phyloP scores from a whole-genome alignment of 495 filamentous ascomycete species.

The Thozetella sp. region DNA sequence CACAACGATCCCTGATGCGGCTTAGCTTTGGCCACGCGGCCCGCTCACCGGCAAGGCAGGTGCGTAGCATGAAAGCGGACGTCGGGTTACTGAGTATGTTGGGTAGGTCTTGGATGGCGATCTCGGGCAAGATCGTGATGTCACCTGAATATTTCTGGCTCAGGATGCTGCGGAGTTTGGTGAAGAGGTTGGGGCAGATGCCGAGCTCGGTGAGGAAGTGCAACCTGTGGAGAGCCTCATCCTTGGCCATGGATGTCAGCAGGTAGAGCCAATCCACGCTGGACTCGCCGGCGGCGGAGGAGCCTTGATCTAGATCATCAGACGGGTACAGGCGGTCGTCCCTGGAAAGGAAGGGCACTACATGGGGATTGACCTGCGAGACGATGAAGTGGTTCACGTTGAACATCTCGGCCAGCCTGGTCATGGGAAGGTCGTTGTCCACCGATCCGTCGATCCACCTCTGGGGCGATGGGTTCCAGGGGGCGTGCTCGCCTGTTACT shows the following conservation, averaged over 20 bases:
- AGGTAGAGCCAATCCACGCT: slow-evolving; percentile 63
- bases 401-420: slow-evolving; percentile 89
- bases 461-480: slow-evolving; percentile 83
- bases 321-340: slow-evolving; percentile 59
- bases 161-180: slow-evolving; percentile 77
- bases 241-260: slow-evolving; percentile 75
- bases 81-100: slow-evolving; percentile 86
- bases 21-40: slow-evolving; percentile 91
- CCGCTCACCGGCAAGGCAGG: slow-evolving; percentile 74
- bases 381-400: slow-evolving; percentile 99
- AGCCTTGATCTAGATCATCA: slow-evolving; percentile 36
- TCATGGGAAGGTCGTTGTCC: slow-evolving; percentile 94
- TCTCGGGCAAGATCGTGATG: slow-evolving; percentile 88
- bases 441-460: slow-evolving; percentile 93
- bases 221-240: slow-evolving; percentile 80
- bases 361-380: slow-evolving; percentile 93
- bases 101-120: slow-evolving; percentile 73
- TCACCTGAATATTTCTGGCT: slow-evolving; percentile 94
- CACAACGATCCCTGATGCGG: slow-evolving; percentile 78
- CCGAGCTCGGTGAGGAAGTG: slow-evolving; percentile 81
- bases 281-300: slow-evolving; percentile 22
- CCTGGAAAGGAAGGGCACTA: slow-evolving; percentile 81
- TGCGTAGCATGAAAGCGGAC: slow-evolving; percentile 80
- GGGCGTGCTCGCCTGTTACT: slow-evolving; percentile 71
- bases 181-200: slow-evolving; percentile 78